These are phyloP conservation scores for Eimeria tenella DNA, from an alignment of 169 alveolate genomes.

Conservation along the genomic window DNA sequence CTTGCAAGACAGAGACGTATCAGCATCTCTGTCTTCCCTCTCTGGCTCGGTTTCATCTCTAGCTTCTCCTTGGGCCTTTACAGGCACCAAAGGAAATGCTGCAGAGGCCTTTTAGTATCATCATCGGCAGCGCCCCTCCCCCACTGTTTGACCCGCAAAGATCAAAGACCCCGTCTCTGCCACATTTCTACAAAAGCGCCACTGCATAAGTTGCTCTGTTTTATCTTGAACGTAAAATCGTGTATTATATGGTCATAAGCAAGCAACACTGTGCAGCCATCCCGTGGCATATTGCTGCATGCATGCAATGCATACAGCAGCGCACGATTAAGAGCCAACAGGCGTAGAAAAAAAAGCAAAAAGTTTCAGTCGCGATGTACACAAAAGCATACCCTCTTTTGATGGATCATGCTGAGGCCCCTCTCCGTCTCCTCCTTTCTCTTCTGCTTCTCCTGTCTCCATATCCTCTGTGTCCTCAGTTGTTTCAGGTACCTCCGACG, in stretches of 20 bases:
- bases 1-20: constrained; percentile 34
- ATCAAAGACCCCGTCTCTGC: too few species aligned
- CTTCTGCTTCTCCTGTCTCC: constrained; percentile 18
- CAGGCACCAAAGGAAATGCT: not conserved
- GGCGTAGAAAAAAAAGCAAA: not conserved
- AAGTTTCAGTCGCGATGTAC: not conserved
- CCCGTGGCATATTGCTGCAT: too few species aligned
- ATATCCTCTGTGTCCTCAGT: not conserved
- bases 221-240: too few species aligned
- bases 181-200: too few species aligned
- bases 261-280: too few species aligned
- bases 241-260: too few species aligned
- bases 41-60: constrained; percentile 62
- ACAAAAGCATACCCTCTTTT: not conserved
- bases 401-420: constrained; percentile 46
- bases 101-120: constrained; percentile 74
- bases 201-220: too few species aligned
- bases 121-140: constrained; percentile 56
- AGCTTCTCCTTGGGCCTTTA: constrained; percentile 20
- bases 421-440: constrained; percentile 36
- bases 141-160: constrained; percentile 7
- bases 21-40: constrained; percentile 67
- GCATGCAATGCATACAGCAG: not conserved
- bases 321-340: not conserved
- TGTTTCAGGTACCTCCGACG: not conserved